Base-by-base conservation (phyloP, 179 eudicot genomes). In the Gypsophila paniculata region DNA sequence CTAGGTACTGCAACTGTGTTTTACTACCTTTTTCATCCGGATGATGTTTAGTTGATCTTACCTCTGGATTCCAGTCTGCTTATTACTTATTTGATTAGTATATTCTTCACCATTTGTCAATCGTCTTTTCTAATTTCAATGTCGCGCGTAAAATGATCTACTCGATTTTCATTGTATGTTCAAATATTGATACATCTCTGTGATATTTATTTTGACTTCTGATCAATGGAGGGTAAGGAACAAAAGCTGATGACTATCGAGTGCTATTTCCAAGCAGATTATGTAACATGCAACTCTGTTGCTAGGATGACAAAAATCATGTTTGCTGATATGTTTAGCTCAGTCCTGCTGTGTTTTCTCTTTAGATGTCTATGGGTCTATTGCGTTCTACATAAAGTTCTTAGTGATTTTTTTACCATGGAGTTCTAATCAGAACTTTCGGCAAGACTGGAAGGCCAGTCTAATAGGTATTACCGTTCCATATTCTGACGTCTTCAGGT, bases 1-100 rank as follows among this genome's bases (percentile, higher is more conserved):
- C 87, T 65, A 93, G 97, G 99, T 96, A 84, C 23, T 34, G 62
- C 14, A 49, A 19, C 51, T 32, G 63, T 70, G 18, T 19, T 19
- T 2, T 14, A 57, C 52, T 49, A n/a, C 48, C 52, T 55, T 61
- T 48, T 48, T 17, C 17, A 48, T 65, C 32, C 18, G 15, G 66
- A 0, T 39, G 51, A 11, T 13, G 14, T 48, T 48, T 14, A 38
- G 70, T 44, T 53, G 49, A 39, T 44, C 26, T 42, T 32, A 23
- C 38, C 11, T 18, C 39, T 62, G 73, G 38, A 48, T 71, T 54
- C 15, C 8, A 25, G 42, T 12, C 36, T 77, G 54, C 65, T 46
- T 52, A 19, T 15, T 59, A 42, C 13, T 32, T 48, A 0, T 21
- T 69, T 34, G 26, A n/a, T 34, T 14, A 17, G 57, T 25, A 34